phyloP scores from a whole-genome alignment of 306 rosid species.

The Ochetophila trinervis region DNA sequence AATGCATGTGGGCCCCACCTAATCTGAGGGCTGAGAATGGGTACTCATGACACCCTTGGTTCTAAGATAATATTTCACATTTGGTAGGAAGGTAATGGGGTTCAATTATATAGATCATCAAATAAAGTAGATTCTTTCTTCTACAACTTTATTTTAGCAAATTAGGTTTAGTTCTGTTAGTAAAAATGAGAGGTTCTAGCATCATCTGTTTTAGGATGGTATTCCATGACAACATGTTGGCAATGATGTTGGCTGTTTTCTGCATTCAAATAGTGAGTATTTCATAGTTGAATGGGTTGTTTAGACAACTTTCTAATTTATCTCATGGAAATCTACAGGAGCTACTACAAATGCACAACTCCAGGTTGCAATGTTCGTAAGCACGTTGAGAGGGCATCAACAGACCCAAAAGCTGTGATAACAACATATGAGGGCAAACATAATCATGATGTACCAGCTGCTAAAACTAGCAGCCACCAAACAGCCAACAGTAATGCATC shows the following conservation, averaged over 20 bases:
- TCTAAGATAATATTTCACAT: not conserved
- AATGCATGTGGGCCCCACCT: too few species aligned
- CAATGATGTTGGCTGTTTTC: not conserved
- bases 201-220: too few species aligned
- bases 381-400: constrained; percentile 82
- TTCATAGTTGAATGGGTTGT: not conserved
- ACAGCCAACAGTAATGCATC: constrained; percentile 42
- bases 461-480: constrained; percentile 65
- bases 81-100: not conserved
- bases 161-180: too few species aligned
- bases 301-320: constrained; percentile 12
- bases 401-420: constrained; percentile 85
- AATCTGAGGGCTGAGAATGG: too few species aligned
- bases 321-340: constrained; percentile 44
- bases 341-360: constrained; percentile 91
- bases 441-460: constrained; percentile 82
- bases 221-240: not conserved
- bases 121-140: not conserved
- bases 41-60: not conserved
- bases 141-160: not conserved
- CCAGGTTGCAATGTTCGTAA: constrained; percentile 76
- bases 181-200: too few species aligned
- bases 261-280: not conserved
- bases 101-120: not conserved
- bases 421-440: constrained; percentile 92